Evolutionary conservation across 2,329 filamentous ascomycete genomes (phyloP).

Genomic region (Ophiobolus disseminans): DNA sequence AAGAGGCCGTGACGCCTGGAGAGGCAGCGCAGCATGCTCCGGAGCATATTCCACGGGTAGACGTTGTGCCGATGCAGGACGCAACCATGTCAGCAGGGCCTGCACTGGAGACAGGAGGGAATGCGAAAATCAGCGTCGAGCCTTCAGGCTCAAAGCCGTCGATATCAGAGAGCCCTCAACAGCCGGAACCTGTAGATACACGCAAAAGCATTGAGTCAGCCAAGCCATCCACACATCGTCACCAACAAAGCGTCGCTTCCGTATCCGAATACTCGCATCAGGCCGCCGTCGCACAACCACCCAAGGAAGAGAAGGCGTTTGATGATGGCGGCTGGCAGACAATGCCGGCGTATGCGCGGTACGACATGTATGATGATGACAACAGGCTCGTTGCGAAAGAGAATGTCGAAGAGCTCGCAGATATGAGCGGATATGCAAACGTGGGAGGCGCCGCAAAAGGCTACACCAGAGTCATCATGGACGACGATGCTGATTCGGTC

Average conservation of each 20-base stretch:
- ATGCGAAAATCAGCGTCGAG: background rate
- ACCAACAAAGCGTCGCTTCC: conserved; percentile 19
- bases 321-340: conserved; percentile 86
- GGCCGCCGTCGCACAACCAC: conserved; percentile 65
- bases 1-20: conserved; percentile 9
- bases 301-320: conserved; percentile 58
- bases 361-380: conserved; percentile 95
- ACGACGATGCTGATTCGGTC: conserved; percentile 91
- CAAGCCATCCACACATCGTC: conserved; percentile 9
- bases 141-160: conserved; percentile 1
- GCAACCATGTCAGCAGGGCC: background rate
- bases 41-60: background rate
- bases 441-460: conserved; percentile 91
- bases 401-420: conserved; percentile 72
- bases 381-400: conserved; percentile 86
- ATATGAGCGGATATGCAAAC: conserved; percentile 73
- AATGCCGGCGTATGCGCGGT: conserved; percentile 92
- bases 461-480: conserved; percentile 92
- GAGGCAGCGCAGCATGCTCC: conserved; percentile 5
- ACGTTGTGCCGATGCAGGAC: background rate
- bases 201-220: conserved; percentile 15
- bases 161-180: conserved; percentile 1
- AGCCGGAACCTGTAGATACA: conserved; percentile 8
- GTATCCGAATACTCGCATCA: conserved; percentile 93
- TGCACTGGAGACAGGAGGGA: background rate